Evolutionary conservation across 805 yeast genomes (phyloP), one percentile per base, ranked within the genome.

Genomic region (Lachancea fermentati): DNA sequence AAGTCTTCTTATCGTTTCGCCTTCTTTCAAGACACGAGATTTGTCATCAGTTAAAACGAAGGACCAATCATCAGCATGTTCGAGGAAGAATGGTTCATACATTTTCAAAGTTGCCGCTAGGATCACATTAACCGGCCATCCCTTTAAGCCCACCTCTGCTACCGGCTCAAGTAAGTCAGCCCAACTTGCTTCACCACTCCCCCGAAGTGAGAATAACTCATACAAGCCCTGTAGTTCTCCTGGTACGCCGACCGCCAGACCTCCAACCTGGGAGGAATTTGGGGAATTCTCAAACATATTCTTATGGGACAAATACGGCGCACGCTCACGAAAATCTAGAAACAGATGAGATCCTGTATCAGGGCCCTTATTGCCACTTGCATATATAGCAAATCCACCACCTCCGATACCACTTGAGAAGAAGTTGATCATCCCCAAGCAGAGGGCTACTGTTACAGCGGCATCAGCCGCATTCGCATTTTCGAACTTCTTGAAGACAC

Each of bases 351-450:
- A 70, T 32, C 57, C 57, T 26, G 48, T 48, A 29, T 59, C 54
- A 5, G 30, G 30, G 12, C 33, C 18, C 6, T 34, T 37, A 12
- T 65, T 41, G 8, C 34, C 40, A 18, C 51, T 44, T 2, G 60
- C 48, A 39, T 42, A 48, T 1, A 79, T 73, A 32, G 84, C 81
- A 51, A 76, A 87, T 0, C 84, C 86, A 7, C 98, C 97, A 4
- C 97, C 97, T 5, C 97, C 96, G 32, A 91, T 80, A 0, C 97
- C 96, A 1, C 95, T 81, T 43, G 81, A 81, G 65, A 82, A 86
- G 47, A 87, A 79, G 55, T 85, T 85, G 16, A 86, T 64, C 39
- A 85, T 72, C 2, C 97, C 97, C 24, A 91, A 78, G 56, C 98
- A 91, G 19, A 91, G 68, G 0, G 95, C 86, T 9, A 85, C 84